Base-by-base conservation (phyloP, 805 yeast genomes). In the Jamesozyma piceae region DNA sequence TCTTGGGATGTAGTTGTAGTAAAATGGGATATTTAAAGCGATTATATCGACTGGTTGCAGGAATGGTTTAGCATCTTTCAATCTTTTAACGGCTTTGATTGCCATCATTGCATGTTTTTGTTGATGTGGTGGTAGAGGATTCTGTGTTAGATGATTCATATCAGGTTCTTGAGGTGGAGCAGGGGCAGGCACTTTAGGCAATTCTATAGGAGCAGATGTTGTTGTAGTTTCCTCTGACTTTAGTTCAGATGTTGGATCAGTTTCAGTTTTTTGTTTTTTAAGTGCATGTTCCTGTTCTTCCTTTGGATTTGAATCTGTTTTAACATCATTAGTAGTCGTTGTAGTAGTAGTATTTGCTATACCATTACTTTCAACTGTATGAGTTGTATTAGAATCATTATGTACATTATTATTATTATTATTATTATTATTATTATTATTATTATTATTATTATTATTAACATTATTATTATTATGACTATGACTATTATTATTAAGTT, bases 31-130 rank as follows among this genome's bases (percentile, higher is more conserved):
- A 55, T 89, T 87, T 47, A 87, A 75, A 58, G 85, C 87, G 38
- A 82, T 80, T 3, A 76, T 83, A 61, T 92, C 97, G 18, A 92
- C 98, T 0, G 98, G 98, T 40, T 70, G 76, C 36, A 86, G 58
- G 58, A 92, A 92, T 2, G 97, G 97, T 14, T 72, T 77, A 1
- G 97, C 95, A 65, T 92, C 98, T 63, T 88, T 86, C 55, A 90
- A 73, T 48, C 97, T 71, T 62, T 84, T 87, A 48, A 92, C 81
- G 11, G 95, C 89, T 54, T 89, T 85, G 39, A 92, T 72, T 2
- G 89, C 76, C 48, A 85, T 82, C 17, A 76, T 52, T 1, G 90
- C 86, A 57, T 81, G 89, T 56, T 82, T 82, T 53, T 75, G 73
- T 64, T 92, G 97, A 63, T 92, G 97, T 40, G 73, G 70, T 21